Evolutionary conservation across 495 filamentous ascomycete species (phyloP).

Genomic region (Penicillium atrosanguineum): DNA sequence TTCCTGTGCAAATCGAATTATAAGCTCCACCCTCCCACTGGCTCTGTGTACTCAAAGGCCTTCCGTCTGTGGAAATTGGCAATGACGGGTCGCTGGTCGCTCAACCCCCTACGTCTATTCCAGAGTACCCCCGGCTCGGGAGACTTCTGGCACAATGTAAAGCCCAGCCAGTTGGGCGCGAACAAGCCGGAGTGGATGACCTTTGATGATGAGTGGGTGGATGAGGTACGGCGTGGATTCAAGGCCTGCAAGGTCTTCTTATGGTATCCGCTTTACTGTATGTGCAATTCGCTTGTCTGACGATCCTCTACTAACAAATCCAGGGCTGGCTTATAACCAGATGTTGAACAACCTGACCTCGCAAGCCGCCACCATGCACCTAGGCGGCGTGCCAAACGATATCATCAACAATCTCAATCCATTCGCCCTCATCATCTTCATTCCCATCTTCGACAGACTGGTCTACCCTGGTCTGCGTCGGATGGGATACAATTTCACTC

Average conservation of each 20-base stretch:
- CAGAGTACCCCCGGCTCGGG: slow-evolving; percentile 43
- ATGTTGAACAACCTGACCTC: slow-evolving; percentile 70
- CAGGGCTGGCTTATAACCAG: slow-evolving; percentile 57
- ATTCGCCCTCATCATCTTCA: slow-evolving; percentile 72
- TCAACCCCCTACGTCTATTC: slow-evolving; percentile 50
- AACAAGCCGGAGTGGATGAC: slow-evolving; percentile 58
- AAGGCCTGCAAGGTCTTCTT: slow-evolving; percentile 65
- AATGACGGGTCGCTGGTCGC: slow-evolving; percentile 63
- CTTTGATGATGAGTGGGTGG: slow-evolving; percentile 73
- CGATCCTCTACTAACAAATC: background rate
- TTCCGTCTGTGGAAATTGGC: slow-evolving; percentile 54
- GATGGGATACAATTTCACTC: slow-evolving; percentile 62
- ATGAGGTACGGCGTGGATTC: slow-evolving; percentile 66
- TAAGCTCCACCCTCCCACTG: slow-evolving; percentile 53
- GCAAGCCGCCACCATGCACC: slow-evolving; percentile 68
- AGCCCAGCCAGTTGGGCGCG: slow-evolving; percentile 55
- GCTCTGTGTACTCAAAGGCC: slow-evolving; percentile 60
- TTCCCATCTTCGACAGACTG: slow-evolving; percentile 68
- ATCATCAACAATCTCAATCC: slow-evolving; percentile 77
- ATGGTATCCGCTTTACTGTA: slow-evolving; percentile 68
- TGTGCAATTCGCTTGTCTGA: background rate
- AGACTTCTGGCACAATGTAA: slow-evolving; percentile 61
- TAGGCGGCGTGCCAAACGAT: slow-evolving; percentile 74
- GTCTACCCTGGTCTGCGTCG: slow-evolving; percentile 68
- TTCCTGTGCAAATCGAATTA: slow-evolving; percentile 60